A percentile compares a stretch with the other conserved stretches of the same genome.
Conservation (phyloP, 2,329 filamentous ascomycete species). For the Cadophora gregata region DNA sequence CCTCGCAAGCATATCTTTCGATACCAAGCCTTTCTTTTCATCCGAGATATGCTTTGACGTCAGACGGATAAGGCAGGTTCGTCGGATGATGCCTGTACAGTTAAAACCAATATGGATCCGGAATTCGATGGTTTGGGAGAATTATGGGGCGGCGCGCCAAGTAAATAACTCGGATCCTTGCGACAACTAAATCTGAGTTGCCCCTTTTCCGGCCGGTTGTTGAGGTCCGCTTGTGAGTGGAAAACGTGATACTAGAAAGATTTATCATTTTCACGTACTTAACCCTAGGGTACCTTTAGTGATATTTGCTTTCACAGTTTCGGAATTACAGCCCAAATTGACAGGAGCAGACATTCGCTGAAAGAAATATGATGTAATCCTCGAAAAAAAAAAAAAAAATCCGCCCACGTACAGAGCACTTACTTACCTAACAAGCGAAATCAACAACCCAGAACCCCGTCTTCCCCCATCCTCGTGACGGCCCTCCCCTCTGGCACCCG, state of each 20-base stretch:
- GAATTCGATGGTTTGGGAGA: background rate
- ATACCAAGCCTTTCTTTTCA: background rate
- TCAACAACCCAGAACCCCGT: background rate
- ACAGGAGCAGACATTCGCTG: too few species aligned
- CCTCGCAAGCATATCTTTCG: background rate
- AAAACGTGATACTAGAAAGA: too few species aligned
- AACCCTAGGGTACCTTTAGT: too few species aligned
- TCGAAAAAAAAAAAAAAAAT: too few species aligned
- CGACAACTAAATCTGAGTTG: background rate
- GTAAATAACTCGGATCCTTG: background rate
- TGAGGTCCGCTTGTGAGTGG: too few species aligned
- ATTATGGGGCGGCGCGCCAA: background rate
- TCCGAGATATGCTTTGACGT: slow-evolving; percentile 1
- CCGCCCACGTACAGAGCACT: too few species aligned
- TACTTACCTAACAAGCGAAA: background rate
- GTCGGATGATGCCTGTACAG: background rate
- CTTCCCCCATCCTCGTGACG: background rate
- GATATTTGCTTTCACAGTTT: too few species aligned
- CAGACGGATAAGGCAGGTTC: background rate
- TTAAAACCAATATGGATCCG: background rate
- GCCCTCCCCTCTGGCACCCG: background rate
- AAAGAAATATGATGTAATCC: background rate
- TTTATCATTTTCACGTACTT: too few species aligned
- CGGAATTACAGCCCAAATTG: too few species aligned
- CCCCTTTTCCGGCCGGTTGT: background rate